Base-by-base conservation (phyloP, 805 yeast genomes). In the Candida nitratophila region DNA sequence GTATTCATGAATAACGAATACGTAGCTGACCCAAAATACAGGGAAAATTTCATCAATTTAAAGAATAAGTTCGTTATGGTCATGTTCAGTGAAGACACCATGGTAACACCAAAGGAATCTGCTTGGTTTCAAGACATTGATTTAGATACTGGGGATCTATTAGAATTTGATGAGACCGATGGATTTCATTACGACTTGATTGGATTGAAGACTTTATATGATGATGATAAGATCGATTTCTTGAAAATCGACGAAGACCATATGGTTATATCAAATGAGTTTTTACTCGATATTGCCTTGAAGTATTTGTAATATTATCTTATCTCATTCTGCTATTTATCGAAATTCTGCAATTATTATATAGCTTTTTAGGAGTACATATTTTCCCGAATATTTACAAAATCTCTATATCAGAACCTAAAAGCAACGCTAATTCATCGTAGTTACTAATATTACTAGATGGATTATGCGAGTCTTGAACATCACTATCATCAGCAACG, bases 101-200 rank as follows among this genome's bases (percentile, higher is more conserved):
- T 84, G 2, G 63, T 86, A 7, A 79, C 79, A 6, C 95, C 95
- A 1, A 79, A 76, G 53, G 84, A 83, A 45, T 76, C 83, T 43
- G 81, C 90, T 1, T 77, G 79, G 77, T 81, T 83, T 54, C 71
- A 62, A 41, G 89, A 83, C 52, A 47, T 61, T 6, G 78, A 80
- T 48, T 56, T 64, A 5, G 52, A 49, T 3, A 60, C 74, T 0
- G 81, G 77, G 0, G 52, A 56, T 0, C 40, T 66, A 0, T 61
- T 77, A 4, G 70, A 74, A 0, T 71, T 82, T 40, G 60, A 70
- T 14, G 59, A 74, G 31, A 74, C 90, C 0, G 61, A 57, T 2
- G 53, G 79, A 10, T 86, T 70, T 56, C 52, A 50, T n/a, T 57
- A 72, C 22, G 82, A 86, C 59, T 63, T 73, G 48, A 64, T 86